These are phyloP conservation scores for Gloeostereum incarnatum DNA, from an alignment of 768 basidiomycete species.

Conservation along the genomic window DNA sequence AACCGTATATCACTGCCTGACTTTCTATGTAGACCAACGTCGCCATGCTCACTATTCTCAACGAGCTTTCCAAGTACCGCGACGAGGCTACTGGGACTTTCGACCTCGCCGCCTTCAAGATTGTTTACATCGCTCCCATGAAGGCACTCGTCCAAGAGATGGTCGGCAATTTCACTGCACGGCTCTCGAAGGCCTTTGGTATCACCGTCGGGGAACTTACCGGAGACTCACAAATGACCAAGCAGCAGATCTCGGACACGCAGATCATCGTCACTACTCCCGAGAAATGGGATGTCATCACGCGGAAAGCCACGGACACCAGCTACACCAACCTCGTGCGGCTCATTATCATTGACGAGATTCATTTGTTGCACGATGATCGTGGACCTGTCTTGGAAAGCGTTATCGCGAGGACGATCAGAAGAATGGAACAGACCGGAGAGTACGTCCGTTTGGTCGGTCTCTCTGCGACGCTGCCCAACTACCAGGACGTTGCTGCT, in stretches of 20 bases:
- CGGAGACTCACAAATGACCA: conserved; percentile 96
- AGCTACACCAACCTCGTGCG: conserved; percentile 95
- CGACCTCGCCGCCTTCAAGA: conserved; percentile 88
- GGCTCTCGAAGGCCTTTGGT: conserved; percentile 53
- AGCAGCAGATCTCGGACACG: conserved; percentile 92
- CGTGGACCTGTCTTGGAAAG: conserved; percentile 95
- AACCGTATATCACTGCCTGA: conserved; percentile 11
- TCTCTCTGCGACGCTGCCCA: conserved; percentile 94
- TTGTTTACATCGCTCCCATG: conserved; percentile 98
- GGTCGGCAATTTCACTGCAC: conserved; percentile 87
- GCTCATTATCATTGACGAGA: conserved; percentile 96
- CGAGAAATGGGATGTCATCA: conserved; percentile 99
- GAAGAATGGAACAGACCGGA: conserved; percentile 88
- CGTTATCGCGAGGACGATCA: conserved; percentile 81
- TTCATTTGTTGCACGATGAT: conserved; percentile 95
- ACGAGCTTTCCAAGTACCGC: conserved; percentile 84
- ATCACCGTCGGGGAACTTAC: conserved; percentile 93
- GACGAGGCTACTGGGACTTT: conserved; percentile 72
- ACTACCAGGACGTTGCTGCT: conserved; percentile 95
- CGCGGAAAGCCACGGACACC: conserved; percentile 93
- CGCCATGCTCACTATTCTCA: conserved; percentile 90
- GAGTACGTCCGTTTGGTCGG: conserved; percentile 94
- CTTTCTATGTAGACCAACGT: conserved; percentile 74
- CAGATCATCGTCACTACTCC: conserved; percentile 99
- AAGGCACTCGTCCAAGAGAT: conserved; percentile 98